Conservation (phyloP, 768 basidiomycete species). For the Pleurotus cornucopiae region DNA sequence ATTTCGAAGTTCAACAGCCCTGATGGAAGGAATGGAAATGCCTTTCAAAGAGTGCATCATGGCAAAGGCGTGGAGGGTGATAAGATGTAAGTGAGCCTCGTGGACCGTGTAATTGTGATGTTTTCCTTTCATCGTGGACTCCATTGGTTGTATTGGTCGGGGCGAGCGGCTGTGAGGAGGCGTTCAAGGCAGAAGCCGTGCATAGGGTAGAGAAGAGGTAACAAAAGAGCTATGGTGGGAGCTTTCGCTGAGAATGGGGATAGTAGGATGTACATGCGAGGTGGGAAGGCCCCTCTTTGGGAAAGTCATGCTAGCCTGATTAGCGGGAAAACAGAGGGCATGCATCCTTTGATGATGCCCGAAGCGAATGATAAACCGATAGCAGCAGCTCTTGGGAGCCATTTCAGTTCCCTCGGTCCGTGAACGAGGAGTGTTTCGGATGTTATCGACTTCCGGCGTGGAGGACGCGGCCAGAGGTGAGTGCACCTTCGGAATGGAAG, state of each 20-base stretch:
- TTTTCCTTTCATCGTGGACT: not conserved
- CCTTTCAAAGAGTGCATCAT: not conserved
- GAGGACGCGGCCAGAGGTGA: too few relatives aligned
- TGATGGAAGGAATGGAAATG: not conserved
- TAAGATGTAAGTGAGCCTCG: not conserved
- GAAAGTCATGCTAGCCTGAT: too few relatives aligned
- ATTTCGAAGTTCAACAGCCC: not conserved
- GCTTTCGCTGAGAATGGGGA: not conserved
- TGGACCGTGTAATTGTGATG: not conserved
- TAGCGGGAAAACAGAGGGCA: too few relatives aligned
- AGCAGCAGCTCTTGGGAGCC: too few relatives aligned
- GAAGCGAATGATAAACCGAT: too few relatives aligned
- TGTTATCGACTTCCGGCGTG: too few relatives aligned
- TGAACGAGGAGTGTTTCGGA: too few relatives aligned
- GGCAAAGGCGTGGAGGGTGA: not conserved
- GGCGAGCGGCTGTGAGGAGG: not conserved
- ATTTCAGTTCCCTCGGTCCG: too few relatives aligned
- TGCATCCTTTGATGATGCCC: too few relatives aligned
- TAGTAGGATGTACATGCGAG: not conserved
- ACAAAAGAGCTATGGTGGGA: not conserved
- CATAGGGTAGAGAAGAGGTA: not conserved
- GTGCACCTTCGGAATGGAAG: too few relatives aligned
- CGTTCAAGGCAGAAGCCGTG: too few relatives aligned
- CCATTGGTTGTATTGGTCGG: not conserved
- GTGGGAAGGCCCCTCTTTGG: not conserved